Percentiles rank a stretch among this genome's conserved stretches.
phyloP scores from a whole-genome alignment of 352 stramenopile genomes.

The Phytophthora syringae region DNA sequence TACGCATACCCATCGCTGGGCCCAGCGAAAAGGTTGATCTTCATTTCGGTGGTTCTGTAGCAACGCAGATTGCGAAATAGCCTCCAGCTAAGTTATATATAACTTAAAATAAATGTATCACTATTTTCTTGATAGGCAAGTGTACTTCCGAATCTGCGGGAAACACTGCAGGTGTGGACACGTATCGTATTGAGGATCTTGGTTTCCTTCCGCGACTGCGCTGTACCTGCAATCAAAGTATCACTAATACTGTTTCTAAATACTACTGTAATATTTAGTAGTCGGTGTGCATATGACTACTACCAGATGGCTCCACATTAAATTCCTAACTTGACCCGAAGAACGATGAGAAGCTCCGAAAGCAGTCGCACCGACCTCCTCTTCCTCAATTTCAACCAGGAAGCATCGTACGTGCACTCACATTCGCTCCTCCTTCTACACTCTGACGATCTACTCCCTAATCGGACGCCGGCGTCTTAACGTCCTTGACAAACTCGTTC shows the following conservation, averaged over 20 bases:
- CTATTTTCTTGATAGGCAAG: neutral
- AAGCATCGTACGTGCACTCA: constrained; percentile 72
- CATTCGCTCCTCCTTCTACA: neutral
- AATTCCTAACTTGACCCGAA: too few species aligned
- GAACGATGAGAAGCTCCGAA: constrained; percentile 50
- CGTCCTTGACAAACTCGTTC: neutral
- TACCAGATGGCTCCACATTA: too few species aligned
- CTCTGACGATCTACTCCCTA: neutral
- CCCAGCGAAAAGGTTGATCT: neutral
- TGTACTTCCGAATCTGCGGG: neutral
- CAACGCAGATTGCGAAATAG: neutral
- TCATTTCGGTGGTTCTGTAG: constrained; percentile 4
- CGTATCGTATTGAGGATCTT: too few species aligned
- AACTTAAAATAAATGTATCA: neutral
- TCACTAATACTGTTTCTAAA: too few species aligned
- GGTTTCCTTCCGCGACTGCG: too few species aligned
- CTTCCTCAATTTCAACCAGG: constrained; percentile 94
- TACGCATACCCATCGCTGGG: constrained; percentile 8
- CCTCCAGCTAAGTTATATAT: too few species aligned
- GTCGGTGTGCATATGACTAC: too few species aligned
- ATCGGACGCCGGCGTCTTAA: neutral
- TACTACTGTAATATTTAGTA: too few species aligned
- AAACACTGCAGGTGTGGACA: too few species aligned
- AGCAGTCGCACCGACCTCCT: constrained; percentile 69
- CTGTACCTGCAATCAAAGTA: too few species aligned